Percentiles rank a stretch among this genome's conserved stretches.
phyloP scores from a whole-genome alignment of 78 protist genomes.

The Acrasis kona region DNA sequence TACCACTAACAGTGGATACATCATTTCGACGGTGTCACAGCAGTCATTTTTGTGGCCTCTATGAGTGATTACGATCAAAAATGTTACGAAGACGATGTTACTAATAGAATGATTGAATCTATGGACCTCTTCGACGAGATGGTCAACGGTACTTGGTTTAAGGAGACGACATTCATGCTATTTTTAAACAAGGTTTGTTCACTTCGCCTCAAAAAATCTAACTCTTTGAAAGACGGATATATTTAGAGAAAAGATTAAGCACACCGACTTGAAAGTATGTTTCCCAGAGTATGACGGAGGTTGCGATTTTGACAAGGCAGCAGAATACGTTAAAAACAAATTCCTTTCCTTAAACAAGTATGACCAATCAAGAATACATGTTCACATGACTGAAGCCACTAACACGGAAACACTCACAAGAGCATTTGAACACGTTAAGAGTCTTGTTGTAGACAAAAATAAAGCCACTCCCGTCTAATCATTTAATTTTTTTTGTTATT shows the following conservation, averaged over 20 bases:
- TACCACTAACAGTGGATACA: too few species aligned
- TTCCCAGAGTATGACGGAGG: conserved; percentile 75
- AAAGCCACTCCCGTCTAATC: too few species aligned
- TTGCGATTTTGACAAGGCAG: conserved; percentile 31
- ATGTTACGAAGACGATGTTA: conserved; percentile 66
- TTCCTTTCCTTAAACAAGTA: conserved; percentile 34
- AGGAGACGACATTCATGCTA: conserved; percentile 76
- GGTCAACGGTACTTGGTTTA: conserved; percentile 82
- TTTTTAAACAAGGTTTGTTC: conserved; percentile 90
- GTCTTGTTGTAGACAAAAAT: background rate
- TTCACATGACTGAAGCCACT: background rate
- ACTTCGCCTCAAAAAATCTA: too few species aligned
- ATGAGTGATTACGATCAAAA: conserved; percentile 74
- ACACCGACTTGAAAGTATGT: conserved; percentile 25
- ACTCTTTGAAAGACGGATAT: too few species aligned
- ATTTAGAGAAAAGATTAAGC: conserved; percentile 56
- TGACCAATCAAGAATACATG: background rate
- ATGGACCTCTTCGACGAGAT: conserved; percentile 77
- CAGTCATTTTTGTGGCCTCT: conserved; percentile 81
- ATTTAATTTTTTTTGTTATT: too few species aligned
- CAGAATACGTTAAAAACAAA: conserved; percentile 25
- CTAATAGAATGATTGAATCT: conserved; percentile 79
- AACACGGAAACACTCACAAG: background rate
- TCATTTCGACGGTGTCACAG: conserved; percentile 82
- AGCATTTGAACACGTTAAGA: background rate